Conservation (phyloP, 2,329 filamentous ascomycete genomes). For the Arthrobotrys musiformis region DNA sequence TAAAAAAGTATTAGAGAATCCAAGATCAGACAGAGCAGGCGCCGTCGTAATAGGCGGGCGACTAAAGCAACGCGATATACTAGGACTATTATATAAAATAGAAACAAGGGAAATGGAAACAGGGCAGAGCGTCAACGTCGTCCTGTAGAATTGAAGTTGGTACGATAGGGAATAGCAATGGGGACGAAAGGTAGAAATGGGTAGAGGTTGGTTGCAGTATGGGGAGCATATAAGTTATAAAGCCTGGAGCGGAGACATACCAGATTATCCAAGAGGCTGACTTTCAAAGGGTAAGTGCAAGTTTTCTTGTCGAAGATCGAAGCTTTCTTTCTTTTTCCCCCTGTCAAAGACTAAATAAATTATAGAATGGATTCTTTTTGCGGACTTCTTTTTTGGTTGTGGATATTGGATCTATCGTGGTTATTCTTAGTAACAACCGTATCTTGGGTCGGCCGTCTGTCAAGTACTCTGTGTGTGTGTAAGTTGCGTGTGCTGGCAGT, state of each 20-base stretch:
- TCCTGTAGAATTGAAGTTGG: conserved; percentile 56
- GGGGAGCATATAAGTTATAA: conserved; percentile 44
- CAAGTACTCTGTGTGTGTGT: conserved; percentile 23
- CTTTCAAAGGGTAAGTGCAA: conserved; percentile 16
- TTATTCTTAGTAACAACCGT: conserved; percentile 55
- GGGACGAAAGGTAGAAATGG: conserved; percentile 33
- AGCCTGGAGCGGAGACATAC: conserved; percentile 46
- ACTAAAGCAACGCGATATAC: conserved; percentile 52
- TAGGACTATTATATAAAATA: conserved; percentile 52
- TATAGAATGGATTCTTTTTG: conserved; percentile 24
- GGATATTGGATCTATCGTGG: conserved; percentile 49
- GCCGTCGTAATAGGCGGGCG: conserved; percentile 44
- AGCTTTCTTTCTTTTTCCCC: conserved; percentile 51
- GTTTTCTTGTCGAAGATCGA: conserved; percentile 29
- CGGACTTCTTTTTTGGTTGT: conserved; percentile 36
- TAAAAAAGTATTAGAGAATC: conserved; percentile 36
- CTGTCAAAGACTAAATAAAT: conserved; percentile 38
- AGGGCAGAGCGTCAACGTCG: conserved; percentile 56
- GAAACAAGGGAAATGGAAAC: conserved; percentile 48
- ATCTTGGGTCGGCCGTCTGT: conserved; percentile 51
- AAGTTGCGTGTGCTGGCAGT: conserved; percentile 35
- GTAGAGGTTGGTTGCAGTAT: conserved; percentile 51
- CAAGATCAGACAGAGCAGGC: conserved; percentile 37
- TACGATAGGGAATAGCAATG: conserved; percentile 21
- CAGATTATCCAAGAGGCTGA: conserved; percentile 50